phyloP scores from a whole-genome alignment of 495 filamentous ascomycete species.

The Monascus purpureus region DNA sequence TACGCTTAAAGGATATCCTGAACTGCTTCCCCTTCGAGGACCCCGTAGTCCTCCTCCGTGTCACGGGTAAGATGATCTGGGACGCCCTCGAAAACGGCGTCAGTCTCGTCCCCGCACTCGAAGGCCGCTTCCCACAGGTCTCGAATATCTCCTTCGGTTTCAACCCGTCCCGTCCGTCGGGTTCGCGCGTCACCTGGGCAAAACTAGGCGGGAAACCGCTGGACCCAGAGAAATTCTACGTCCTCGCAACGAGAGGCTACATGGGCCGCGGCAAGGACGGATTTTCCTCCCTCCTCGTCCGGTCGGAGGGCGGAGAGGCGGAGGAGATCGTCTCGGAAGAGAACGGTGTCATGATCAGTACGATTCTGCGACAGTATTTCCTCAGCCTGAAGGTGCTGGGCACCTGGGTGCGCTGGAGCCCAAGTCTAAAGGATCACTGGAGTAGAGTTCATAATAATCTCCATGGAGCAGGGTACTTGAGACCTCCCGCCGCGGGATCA shows the following conservation, averaged over 20 bases:
- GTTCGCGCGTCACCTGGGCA: conserved; percentile 47
- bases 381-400: conserved; percentile 67
- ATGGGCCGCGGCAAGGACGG: conserved; percentile 84
- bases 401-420: conserved; percentile 55
- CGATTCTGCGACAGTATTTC: conserved; percentile 79
- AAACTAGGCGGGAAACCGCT: conserved; percentile 45
- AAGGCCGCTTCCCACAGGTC: conserved; percentile 64
- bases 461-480: conserved; percentile 25
- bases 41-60: conserved; percentile 62
- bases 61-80: conserved; percentile 50
- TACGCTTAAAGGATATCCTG: conserved; percentile 60
- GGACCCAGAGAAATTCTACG: conserved; percentile 46
- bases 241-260: conserved; percentile 63
- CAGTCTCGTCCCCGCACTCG: conserved; percentile 63
- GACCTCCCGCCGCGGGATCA: conserved; percentile 15
- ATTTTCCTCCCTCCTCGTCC: conserved; percentile 54
- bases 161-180: conserved; percentile 42
- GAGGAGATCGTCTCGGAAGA: conserved; percentile 73
- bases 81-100: conserved; percentile 75
- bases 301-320: conserved; percentile 55
- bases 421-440: conserved; percentile 47
- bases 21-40: conserved; percentile 89
- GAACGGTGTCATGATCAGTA: conserved; percentile 71
- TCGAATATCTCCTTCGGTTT: conserved; percentile 64
- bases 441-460: conserved; percentile 40